phyloP scores from a whole-genome alignment of 116 monocot species.

The Posidonia oceanica region DNA sequence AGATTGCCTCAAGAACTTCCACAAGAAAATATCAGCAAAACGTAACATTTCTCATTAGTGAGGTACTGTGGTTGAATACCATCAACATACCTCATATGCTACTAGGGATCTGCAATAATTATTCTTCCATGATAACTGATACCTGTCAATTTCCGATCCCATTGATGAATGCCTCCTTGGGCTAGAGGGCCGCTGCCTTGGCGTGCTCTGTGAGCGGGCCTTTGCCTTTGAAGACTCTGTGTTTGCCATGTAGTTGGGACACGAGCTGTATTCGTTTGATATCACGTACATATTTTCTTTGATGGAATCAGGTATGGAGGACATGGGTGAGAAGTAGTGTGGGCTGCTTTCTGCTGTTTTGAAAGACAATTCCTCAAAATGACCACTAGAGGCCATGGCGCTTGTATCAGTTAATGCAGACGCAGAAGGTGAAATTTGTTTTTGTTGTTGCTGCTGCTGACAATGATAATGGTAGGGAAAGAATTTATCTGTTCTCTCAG shows the following conservation, averaged over 20 bases:
- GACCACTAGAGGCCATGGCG: conserved; percentile 16
- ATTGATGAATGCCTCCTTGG: not conserved
- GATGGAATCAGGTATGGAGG: conserved; percentile 3
- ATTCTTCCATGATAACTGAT: not conserved
- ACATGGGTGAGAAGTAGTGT: conserved; percentile 10
- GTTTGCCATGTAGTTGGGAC: conserved; percentile 72
- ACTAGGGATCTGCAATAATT: not conserved
- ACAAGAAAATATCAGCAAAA: too few species aligned
- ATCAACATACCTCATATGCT: not conserved
- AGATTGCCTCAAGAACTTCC: too few species aligned
- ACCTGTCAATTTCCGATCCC: not conserved
- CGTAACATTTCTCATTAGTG: too few species aligned
- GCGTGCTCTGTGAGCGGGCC: conserved; percentile 55
- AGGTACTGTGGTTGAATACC: too few species aligned
- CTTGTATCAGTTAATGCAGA: conserved; percentile 53
- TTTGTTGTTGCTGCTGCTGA: conserved; percentile 20
- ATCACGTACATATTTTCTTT: conserved; percentile 6
- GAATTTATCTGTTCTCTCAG: not conserved
- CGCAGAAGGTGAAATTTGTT: conserved; percentile 39
- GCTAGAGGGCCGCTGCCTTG: conserved; percentile 16
- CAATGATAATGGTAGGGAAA: not conserved
- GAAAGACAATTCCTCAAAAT: conserved; percentile 35
- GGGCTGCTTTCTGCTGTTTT: conserved; percentile 27
- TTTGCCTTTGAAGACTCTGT: conserved; percentile 73
- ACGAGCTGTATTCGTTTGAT: conserved; percentile 12